Evolutionary conservation across 306 rosid genomes (phyloP), one percentile per base, ranked within the genome.

Genomic region (apple (Malus domestica)): DNA sequence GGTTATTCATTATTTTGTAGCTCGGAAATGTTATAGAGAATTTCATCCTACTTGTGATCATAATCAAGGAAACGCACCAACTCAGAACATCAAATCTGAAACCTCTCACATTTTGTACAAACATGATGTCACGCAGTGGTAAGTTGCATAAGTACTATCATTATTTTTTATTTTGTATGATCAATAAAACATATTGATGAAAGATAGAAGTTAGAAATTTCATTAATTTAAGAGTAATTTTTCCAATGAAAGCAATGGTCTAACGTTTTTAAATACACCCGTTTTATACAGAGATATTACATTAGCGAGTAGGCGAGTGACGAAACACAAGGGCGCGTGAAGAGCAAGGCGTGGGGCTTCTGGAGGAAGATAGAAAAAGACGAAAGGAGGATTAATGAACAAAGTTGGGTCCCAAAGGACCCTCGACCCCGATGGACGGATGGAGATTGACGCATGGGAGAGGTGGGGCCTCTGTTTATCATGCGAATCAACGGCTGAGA

Each of bases 401-500:
- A 45, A 18, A 4, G 8, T 33, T 8, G 45, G 5, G 35, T 13
- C n/a, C 44, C 68, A 32, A 32, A 5, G 8, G 42, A 29, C 68
- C 68, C 9, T 14, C 23, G 2, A 32, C 66, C 19, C 38, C 0
- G 63, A 75, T 29, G 42, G 29, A 76, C 25, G 65, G 55, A 25
- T 20, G 70, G 51, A 3, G 32, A 45, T 15, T 20, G 65, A 22
- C 11, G 3, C 55, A 51, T 33, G 54, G 22, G 52, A 38, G 25
- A 51, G n/a, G 75, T 20, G 38, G 85, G 76, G 74, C 5, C 40
- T 30, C 0, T 3, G 10, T 38, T 61, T 42, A 58, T 64, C 67
- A 3, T 23, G 10, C 27, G 6, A 40, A 67, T 77, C 78, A 67
- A 82, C 79, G 76, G 66, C 69, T 62, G 57, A 68, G 63, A 73